Base-by-base conservation (phyloP, 1,284 basidiomycete species). In the Papiliotrema fonsecae region DNA sequence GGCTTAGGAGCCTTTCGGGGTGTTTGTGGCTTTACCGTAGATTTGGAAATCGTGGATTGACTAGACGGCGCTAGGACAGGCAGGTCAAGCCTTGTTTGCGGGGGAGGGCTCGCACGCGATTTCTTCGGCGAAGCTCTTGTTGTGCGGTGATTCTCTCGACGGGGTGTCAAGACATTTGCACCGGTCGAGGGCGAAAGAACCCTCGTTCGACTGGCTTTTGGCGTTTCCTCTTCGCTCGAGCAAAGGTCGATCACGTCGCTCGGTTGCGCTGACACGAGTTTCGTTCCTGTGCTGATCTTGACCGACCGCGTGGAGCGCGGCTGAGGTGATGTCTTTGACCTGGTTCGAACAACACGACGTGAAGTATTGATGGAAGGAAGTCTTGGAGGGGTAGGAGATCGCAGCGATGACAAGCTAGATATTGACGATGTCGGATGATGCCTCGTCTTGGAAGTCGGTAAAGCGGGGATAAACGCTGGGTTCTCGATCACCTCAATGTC, bases 161-260 rank as follows among this genome's bases (percentile, higher is more conserved):
- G 22, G 19, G 18, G 25, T 24, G 16, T 25, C n/a, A 10, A 26
- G 14, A 28, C 10, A 6, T 26, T 27, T 21, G 24, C 18, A n/a
- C n/a, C 18, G 6, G 16, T 16, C 32, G 37, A 14, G 2, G 42
- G 31, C 6, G 34, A 7, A n/a, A 32, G n/a, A 5, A 18, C 18
- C n/a, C 19, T 19, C 6, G 16, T 46, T 35, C 36, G 37, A 31
- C 32, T 34, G 34, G 44, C 27, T 16, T 22, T 19, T 13, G 48
- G 45, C 26, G 45, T 39, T 2, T 45, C 49, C 5, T 54, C 49
- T 14, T 50, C 45, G 19, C 35, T 51, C 13, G 51, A 57, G 22
- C 55, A 57, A 2, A 57, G 34, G 30, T 57, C 52, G 28, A 57
- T 57, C 10, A 52, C 52, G 13, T 48, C 45, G 37, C 19, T 16